These are phyloP conservation scores for Penicillium sp. DNA, from an alignment of 2,329 filamentous ascomycete genomes.

Conservation along the genomic window DNA sequence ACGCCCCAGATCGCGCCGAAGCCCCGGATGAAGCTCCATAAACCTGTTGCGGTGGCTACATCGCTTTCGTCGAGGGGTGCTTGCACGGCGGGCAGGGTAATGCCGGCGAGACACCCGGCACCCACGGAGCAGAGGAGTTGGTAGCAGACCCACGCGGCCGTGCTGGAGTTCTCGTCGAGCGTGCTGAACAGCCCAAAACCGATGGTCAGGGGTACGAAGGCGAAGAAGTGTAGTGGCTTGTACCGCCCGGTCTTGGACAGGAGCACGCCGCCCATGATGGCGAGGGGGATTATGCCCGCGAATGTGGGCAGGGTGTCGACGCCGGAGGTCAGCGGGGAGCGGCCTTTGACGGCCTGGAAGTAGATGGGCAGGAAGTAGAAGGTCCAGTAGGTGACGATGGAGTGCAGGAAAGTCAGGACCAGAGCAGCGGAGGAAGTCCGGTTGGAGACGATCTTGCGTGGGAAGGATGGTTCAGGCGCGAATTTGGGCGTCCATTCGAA, in stretches of 20 bases:
- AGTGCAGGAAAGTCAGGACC: slow-evolving; percentile 35
- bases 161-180: slow-evolving; percentile 20
- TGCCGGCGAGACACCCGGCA: slow-evolving; percentile 23
- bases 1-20: slow-evolving; percentile 31
- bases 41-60: slow-evolving; percentile 23
- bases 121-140: slow-evolving; percentile 27
- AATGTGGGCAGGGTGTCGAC: slow-evolving; percentile 27
- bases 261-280: slow-evolving; percentile 27
- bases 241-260: slow-evolving; percentile 34
- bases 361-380: slow-evolving; percentile 44
- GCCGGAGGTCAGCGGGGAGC: slow-evolving; percentile 29
- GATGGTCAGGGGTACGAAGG: slow-evolving; percentile 24
- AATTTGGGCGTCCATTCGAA: slow-evolving; percentile 7
- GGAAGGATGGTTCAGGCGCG: slow-evolving; percentile 34
- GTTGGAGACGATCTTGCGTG: slow-evolving; percentile 42
- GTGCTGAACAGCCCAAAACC: slow-evolving; percentile 25
- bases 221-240: slow-evolving; percentile 23
- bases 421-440: slow-evolving; percentile 32
- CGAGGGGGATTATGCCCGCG: slow-evolving; percentile 22
- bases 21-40: slow-evolving; percentile 27
- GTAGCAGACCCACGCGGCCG: slow-evolving; percentile 25
- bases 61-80: slow-evolving; percentile 25
- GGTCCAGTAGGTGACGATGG: slow-evolving; percentile 32
- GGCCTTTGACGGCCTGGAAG: slow-evolving; percentile 40
- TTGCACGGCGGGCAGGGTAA: slow-evolving; percentile 26